These are phyloP conservation scores for Pythium periplocum DNA, from an alignment of 352 stramenopile genomes.

Conservation along the genomic window DNA sequence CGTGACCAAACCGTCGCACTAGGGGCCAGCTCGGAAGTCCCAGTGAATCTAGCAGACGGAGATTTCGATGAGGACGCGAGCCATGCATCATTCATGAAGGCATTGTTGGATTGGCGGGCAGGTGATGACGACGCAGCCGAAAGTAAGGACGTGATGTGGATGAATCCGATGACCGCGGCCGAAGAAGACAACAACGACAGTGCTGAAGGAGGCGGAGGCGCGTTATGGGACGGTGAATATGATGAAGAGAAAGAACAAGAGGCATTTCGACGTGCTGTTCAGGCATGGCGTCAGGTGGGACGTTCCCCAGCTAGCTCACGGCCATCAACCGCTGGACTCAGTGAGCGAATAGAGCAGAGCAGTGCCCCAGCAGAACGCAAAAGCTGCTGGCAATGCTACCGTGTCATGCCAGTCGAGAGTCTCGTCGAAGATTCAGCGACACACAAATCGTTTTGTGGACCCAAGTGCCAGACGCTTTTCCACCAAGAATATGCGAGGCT, in stretches of 20 bases:
- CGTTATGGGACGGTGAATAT: constrained; percentile 51
- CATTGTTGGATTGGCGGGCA: constrained; percentile 66
- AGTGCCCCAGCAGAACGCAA: constrained; percentile 35
- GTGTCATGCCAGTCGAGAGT: constrained; percentile 30
- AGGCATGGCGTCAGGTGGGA: constrained; percentile 43
- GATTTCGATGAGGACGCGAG: constrained; percentile 70
- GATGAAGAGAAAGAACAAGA: constrained; percentile 68
- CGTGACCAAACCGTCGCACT: constrained; percentile 22
- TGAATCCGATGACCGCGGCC: constrained; percentile 46
- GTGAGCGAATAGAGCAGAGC: constrained; percentile 46
- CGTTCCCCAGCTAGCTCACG: constrained; percentile 4
- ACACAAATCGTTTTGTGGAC: constrained; percentile 48
- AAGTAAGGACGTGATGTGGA: constrained; percentile 40
- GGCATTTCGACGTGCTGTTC: constrained; percentile 49
- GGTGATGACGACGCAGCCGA: constrained; percentile 21
- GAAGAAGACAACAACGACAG: neutral
- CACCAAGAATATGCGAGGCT: constrained; percentile 51
- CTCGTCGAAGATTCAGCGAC: constrained; percentile 41
- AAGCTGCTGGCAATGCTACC: constrained; percentile 84
- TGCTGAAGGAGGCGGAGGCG: constrained; percentile 21
- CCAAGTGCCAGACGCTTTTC: constrained; percentile 33
- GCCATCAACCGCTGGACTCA: constrained; percentile 3
- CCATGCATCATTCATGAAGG: constrained; percentile 77
- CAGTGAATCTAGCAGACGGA: constrained; percentile 72
- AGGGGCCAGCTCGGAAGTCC: constrained; percentile 17